Evolutionary conservation across 2,329 filamentous ascomycete genomes (phyloP).

Genomic region (Neofusicoccum parvum): DNA sequence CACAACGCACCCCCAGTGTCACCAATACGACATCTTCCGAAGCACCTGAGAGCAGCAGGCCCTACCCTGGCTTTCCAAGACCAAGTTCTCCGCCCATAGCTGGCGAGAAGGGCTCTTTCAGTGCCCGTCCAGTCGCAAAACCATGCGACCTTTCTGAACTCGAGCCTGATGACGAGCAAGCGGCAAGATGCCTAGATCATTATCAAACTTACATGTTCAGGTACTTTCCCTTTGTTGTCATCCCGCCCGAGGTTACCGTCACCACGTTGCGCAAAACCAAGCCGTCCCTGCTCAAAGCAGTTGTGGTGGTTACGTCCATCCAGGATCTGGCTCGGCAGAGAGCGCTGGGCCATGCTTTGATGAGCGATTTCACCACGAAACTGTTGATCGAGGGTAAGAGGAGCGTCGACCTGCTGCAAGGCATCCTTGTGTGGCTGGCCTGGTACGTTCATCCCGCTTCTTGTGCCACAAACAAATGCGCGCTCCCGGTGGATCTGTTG

Average conservation of each 20-base stretch:
- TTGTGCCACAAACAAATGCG: neutral
- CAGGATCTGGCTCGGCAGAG: constrained; percentile 14
- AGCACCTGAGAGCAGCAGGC: neutral
- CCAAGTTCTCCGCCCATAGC: neutral
- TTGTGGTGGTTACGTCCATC: constrained; percentile 12
- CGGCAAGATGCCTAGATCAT: constrained; percentile 9
- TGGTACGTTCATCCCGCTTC: constrained; percentile 12
- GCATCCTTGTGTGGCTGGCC: constrained; percentile 16
- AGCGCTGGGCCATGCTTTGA: constrained; percentile 7
- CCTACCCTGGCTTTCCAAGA: neutral
- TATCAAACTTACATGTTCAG: constrained; percentile 18
- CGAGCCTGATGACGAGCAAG: neutral
- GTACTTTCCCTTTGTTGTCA: constrained; percentile 20
- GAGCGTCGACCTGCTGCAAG: constrained; percentile 18
- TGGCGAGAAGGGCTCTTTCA: constrained; percentile 12
- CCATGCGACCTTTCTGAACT: constrained; percentile 12
- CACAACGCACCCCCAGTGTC: neutral
- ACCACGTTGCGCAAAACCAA: constrained; percentile 12
- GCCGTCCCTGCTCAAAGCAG: constrained; percentile 17
- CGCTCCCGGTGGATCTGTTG: neutral
- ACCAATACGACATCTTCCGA: neutral
- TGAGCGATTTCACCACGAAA: constrained; percentile 1
- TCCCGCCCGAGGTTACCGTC: constrained; percentile 5
- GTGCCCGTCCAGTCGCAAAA: neutral
- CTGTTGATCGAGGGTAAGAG: constrained; percentile 7